Base-by-base conservation (phyloP, 1,284 basidiomycete genomes). In the Apiotrichum gamsii region DNA sequence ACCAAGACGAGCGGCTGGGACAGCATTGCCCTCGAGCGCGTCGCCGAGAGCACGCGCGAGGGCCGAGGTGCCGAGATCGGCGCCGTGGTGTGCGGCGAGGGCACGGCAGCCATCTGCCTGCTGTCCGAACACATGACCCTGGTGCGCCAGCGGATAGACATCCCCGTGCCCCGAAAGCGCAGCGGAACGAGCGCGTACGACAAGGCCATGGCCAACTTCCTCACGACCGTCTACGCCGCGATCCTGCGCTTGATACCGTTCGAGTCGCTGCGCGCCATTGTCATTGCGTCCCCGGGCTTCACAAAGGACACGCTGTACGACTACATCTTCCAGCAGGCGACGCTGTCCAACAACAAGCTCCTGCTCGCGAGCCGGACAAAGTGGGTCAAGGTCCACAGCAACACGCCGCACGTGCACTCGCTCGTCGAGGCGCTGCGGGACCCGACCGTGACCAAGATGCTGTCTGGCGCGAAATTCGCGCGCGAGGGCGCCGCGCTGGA, bases 401-500 rank as follows among this genome's bases (percentile, higher is more conserved):
- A 80, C 62, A 95, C 90, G 53, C 82, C 90, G 8, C 94, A 99
- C 72, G 90, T 99, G 5, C 95, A 98, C 67, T 90, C 90, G 61
- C 74, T 99, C 35, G 84, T 94, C 39, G 93, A 98, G 62, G 90
- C 96, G 11, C 72, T 99, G 58, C 85, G 91, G 62, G 94, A 90
- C 64, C 90, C 94, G 0, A 88, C 94, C 75, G 90, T 90, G 56
- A 32, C 58, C 43, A 66, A 65, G 47, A 66, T 72, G 64, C 47
- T 98, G 44, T 93, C 94, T 67, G 94, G 97, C 58, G 96, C 95
- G 14, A 98, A 98, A 67, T 99, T 98, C 72, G 91, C 95, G 0
- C 79, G 87, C 43, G 95, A 98, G 73, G 93, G 91, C 4, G 78
- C 90, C 33, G 82, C 88, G 69, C 76, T 96, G 3, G 90, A 95